Evolutionary conservation across 2,329 filamentous ascomycete species (phyloP).

Genomic region (Trichoderma asperellum): DNA sequence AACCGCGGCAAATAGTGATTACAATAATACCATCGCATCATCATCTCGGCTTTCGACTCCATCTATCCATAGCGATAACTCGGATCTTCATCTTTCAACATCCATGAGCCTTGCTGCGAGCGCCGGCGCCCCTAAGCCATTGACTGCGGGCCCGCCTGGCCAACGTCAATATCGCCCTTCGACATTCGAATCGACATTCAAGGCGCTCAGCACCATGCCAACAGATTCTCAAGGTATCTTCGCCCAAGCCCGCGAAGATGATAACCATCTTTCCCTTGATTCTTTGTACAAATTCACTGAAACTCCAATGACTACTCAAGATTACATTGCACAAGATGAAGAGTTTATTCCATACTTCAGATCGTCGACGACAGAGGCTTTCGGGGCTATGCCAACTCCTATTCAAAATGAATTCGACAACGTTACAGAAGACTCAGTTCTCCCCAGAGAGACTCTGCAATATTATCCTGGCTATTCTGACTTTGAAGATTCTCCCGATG

Average conservation of each 20-base stretch:
- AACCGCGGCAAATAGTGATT: background rate
- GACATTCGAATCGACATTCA: slow-evolving; percentile 47
- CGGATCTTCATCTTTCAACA: slow-evolving; percentile 29
- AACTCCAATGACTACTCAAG: background rate
- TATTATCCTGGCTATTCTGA: background rate
- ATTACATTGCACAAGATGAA: background rate
- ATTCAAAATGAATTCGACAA: background rate
- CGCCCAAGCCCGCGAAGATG: background rate
- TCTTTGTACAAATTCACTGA: background rate
- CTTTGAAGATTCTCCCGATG: background rate
- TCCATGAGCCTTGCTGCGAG: slow-evolving; percentile 39
- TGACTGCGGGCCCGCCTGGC: slow-evolving; percentile 60
- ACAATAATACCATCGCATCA: background rate
- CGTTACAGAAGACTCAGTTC: background rate
- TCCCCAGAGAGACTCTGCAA: background rate
- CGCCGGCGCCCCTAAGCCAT: slow-evolving; percentile 52
- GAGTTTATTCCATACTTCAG: slow-evolving; percentile 44
- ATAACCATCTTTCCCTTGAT: background rate
- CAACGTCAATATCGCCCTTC: slow-evolving; percentile 54
- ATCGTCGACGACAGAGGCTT: slow-evolving; percentile 39
- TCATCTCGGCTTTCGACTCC: slow-evolving; percentile 26
- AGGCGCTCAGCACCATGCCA: slow-evolving; percentile 39
- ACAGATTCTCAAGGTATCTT: background rate
- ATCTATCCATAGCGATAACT: slow-evolving; percentile 29
- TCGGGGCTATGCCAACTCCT: slow-evolving; percentile 34